These are phyloP conservation scores for Lactifluus rugatus DNA, from an alignment of 768 basidiomycete species.

Conservation along the genomic window DNA sequence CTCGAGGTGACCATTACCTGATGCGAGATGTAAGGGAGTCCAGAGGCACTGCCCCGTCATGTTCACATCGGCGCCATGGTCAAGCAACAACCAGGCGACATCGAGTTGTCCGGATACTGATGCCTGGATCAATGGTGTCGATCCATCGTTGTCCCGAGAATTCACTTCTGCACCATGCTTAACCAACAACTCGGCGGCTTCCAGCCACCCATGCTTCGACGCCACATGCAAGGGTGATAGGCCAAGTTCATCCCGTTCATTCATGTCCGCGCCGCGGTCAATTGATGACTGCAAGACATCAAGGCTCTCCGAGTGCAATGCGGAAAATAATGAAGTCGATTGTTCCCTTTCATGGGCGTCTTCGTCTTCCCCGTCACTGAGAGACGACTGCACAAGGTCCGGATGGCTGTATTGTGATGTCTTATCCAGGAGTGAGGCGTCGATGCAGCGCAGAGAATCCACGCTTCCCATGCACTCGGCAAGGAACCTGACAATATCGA, in stretches of 20 bases:
- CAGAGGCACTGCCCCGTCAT: too few relatives aligned
- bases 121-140: background rate
- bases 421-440: background rate
- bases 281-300: background rate
- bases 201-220: background rate
- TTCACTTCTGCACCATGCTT: background rate
- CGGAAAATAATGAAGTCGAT: background rate
- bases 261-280: background rate
- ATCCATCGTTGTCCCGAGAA: background rate
- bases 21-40: background rate
- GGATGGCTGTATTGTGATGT: background rate
- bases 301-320: background rate
- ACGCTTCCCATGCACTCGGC: background rate
- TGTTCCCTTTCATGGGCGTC: too few relatives aligned
- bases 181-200: background rate
- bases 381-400: background rate
- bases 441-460: too few relatives aligned
- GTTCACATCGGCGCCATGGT: background rate
- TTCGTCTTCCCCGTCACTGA: too few relatives aligned
- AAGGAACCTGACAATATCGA: background rate
- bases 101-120: background rate
- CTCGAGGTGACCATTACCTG: background rate
- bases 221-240: background rate
- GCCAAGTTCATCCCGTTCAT: background rate
- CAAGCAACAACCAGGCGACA: background rate